Base-by-base conservation (phyloP, 164 flowering plant species). In the Pachysandra terminalis region DNA sequence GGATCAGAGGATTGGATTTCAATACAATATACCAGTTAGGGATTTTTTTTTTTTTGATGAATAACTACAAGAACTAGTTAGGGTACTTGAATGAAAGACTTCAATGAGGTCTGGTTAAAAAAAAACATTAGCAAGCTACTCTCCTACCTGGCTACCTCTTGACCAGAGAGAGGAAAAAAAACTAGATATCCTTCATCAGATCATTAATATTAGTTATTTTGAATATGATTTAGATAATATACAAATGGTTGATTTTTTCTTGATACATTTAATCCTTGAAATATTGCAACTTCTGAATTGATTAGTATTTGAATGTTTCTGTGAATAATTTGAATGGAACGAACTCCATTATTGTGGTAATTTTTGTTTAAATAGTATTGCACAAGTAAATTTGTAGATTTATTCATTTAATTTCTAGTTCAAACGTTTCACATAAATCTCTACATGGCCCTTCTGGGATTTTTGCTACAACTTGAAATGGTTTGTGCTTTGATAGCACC, bases 401-500 rank as follows among this genome's bases (percentile, higher is more conserved):
- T 17, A 10, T 22, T 13, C 32, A 25, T 21, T 69, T 53, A 10
- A 35, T 27, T 0, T 28, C 21, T 10, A 10, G 17, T 45, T 45
- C 51, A 45, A 45, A 3, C 5, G 7, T 32, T 32, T 32, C 37
- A 32, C 3, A 32, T 32, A 32, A 32, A n/a, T n/a, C 37, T 32
- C 37, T 32, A 7, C 7, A 7, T 45, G 51, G 1, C 17, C 15
- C 17, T 12, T 10, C n/a, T n/a, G n/a, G n/a, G 51, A 1, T 45
- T 45, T n/a, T 25, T 23, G 3, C 56, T n/a, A n/a, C n/a, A n/a
- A n/a, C n/a, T n/a, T n/a, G n/a, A n/a, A n/a, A n/a, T n/a, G n/a
- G n/a, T 64, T 10, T 66, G 66, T 32, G 22, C 17, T 49, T 64
- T 76, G 57, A 24, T 57, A 68, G 59, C 66, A 59, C 61, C 70